Evolutionary conservation across 306 rosid genomes (phyloP).

Genomic region (Citrullus colocynthis): DNA sequence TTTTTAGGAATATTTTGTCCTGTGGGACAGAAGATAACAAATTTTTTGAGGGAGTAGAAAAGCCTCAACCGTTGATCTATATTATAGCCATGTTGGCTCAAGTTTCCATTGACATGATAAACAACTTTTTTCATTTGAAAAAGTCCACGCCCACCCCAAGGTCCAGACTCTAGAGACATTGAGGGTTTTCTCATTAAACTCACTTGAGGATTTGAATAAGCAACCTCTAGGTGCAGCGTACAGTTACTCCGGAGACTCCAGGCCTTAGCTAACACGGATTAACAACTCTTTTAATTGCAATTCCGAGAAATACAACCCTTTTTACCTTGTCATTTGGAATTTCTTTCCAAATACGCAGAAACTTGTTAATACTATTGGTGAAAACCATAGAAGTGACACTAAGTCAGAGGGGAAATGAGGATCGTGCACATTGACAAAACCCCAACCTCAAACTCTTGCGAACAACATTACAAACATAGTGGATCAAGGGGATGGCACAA

Average conservation of each 20-base stretch:
- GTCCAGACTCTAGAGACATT: not conserved
- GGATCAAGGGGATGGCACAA: not conserved
- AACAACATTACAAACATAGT: not conserved
- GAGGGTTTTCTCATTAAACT: not conserved
- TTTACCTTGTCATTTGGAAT: not conserved
- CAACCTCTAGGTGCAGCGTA: not conserved
- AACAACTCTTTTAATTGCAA: not conserved
- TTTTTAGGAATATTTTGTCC: not conserved
- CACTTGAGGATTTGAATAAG: not conserved
- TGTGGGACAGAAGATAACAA: not conserved
- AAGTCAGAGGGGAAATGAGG: not conserved
- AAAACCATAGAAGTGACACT: not conserved
- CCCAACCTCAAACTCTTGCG: not conserved
- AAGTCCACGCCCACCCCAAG: not conserved
- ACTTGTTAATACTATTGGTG: not conserved
- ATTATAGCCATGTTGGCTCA: not conserved
- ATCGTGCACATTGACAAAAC: not conserved
- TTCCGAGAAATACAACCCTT: not conserved
- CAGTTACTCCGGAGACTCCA: not conserved
- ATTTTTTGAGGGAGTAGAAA: not conserved
- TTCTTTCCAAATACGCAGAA: not conserved
- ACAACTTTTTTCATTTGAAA: not conserved
- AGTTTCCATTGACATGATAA: not conserved
- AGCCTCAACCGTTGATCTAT: not conserved
- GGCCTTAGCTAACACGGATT: not conserved